Percentiles rank a stretch among this genome's conserved stretches.
Evolutionary conservation across 2,329 filamentous ascomycete genomes (phyloP).

Genomic region (Penicillium brevicompactum): DNA sequence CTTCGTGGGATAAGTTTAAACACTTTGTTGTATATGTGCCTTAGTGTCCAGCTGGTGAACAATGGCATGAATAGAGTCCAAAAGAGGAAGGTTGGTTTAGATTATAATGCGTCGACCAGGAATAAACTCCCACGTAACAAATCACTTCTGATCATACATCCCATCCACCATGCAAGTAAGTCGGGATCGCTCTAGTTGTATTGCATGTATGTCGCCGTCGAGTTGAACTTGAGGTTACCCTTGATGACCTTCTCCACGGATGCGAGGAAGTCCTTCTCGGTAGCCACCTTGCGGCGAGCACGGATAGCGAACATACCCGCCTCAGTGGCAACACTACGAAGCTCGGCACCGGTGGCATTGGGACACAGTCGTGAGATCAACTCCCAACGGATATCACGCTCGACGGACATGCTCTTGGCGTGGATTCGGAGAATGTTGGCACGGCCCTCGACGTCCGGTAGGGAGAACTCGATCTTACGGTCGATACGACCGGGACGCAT

Average conservation of each 20-base stretch:
- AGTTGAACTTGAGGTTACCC: conserved; percentile 99
- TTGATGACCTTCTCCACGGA: conserved; percentile 99
- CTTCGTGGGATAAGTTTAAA: too few species aligned
- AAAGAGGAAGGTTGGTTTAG: conserved; percentile 5
- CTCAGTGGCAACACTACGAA: conserved; percentile 95
- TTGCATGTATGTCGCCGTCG: conserved; percentile 95
- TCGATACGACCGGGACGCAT: conserved; percentile 98
- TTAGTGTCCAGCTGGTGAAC: not conserved
- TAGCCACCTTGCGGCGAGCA: conserved; percentile 91
- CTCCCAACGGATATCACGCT: conserved; percentile 98
- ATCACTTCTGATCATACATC: conserved; percentile 39
- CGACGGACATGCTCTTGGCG: conserved; percentile 99
- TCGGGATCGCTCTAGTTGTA: conserved; percentile 74
- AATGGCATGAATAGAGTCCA: not conserved
- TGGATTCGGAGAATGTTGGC: conserved; percentile 98
- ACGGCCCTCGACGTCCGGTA: conserved; percentile 94
- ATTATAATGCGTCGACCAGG: conserved; percentile 24
- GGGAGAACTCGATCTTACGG: conserved; percentile 97
- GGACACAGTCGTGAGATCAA: conserved; percentile 95
- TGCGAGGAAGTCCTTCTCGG: conserved; percentile 97
- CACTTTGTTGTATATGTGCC: too few species aligned
- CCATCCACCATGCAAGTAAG: conserved; percentile 30
- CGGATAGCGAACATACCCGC: conserved; percentile 98
- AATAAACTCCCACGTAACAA: conserved; percentile 20
- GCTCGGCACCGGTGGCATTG: conserved; percentile 93